These are phyloP conservation scores for Petunia hybrid DNA, from an alignment of 305 asterid species.

Conservation along the genomic window DNA sequence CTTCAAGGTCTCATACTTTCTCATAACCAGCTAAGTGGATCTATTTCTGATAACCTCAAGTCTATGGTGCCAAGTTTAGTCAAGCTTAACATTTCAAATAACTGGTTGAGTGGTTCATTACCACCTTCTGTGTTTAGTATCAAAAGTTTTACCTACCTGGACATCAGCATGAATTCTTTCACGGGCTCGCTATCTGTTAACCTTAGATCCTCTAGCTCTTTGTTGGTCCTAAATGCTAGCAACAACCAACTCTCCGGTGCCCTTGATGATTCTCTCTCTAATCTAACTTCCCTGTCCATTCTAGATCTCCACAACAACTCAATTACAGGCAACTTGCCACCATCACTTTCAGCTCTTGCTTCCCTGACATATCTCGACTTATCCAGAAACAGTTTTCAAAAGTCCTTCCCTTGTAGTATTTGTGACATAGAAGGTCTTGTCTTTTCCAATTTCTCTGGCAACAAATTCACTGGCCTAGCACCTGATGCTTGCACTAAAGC, in stretches of 20 bases:
- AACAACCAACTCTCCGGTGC: constrained; percentile 53
- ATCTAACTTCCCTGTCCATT: constrained; percentile 57
- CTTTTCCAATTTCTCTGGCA: constrained; percentile 63
- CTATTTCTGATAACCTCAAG: constrained; percentile 42
- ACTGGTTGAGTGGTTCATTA: constrained; percentile 56
- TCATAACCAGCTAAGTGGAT: too few species aligned
- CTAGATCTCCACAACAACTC: constrained; percentile 69
- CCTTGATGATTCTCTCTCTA: constrained; percentile 52
- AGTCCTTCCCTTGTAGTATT: constrained; percentile 60
- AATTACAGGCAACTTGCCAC: constrained; percentile 56
- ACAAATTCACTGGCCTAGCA: constrained; percentile 51
- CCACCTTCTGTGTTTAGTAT: constrained; percentile 58
- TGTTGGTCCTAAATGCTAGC: constrained; percentile 65
- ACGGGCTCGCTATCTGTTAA: constrained; percentile 38
- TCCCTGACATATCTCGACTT: constrained; percentile 75
- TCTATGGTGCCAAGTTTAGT: constrained; percentile 45
- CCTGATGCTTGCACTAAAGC: constrained; percentile 51
- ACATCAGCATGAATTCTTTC: constrained; percentile 3
- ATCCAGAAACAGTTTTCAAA: constrained; percentile 61
- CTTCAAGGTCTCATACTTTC: too few species aligned
- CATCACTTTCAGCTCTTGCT: constrained; percentile 58
- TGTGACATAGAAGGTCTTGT: constrained; percentile 61
- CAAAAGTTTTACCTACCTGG: constrained; percentile 59
- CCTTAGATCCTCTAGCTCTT: constrained; percentile 44
- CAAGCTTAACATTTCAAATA: constrained; percentile 65